Conservation (phyloP, 495 filamentous ascomycete genomes). For the Neurospora intermedia region DNA sequence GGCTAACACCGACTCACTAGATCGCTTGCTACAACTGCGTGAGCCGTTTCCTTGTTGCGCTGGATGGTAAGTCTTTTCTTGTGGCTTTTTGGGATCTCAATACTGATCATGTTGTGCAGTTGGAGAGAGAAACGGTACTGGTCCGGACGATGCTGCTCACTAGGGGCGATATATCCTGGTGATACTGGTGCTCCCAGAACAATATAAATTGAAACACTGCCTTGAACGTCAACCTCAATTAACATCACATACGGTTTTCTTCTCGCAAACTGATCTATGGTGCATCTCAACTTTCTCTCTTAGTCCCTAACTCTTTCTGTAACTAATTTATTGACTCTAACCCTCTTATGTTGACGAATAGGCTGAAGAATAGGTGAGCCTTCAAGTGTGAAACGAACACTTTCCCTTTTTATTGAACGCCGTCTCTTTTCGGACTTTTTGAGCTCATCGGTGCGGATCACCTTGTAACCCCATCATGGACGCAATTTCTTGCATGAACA, state of each 20-base stretch:
- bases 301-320: background rate
- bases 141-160: slow-evolving; percentile 25
- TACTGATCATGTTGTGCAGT: slow-evolving; percentile 22
- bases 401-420: background rate
- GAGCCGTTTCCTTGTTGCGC: slow-evolving; percentile 69
- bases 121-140: slow-evolving; percentile 38
- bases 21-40: slow-evolving; percentile 80
- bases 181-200: background rate
- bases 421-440: background rate
- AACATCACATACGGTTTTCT: background rate
- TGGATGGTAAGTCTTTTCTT: slow-evolving; percentile 53
- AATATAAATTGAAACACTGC: background rate
- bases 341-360: background rate
- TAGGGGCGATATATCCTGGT: background rate
- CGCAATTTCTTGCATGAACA: background rate
- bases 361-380: background rate
- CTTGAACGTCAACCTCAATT: background rate
- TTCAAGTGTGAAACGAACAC: background rate
- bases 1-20: slow-evolving; percentile 6
- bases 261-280: background rate
- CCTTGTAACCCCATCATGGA: background rate
- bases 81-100: background rate
- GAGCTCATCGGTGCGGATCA: background rate
- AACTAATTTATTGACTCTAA: background rate
- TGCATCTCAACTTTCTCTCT: background rate